Base-by-base conservation (phyloP, 768 basidiomycete species). In the Agaricus sinodeliciosus region DNA sequence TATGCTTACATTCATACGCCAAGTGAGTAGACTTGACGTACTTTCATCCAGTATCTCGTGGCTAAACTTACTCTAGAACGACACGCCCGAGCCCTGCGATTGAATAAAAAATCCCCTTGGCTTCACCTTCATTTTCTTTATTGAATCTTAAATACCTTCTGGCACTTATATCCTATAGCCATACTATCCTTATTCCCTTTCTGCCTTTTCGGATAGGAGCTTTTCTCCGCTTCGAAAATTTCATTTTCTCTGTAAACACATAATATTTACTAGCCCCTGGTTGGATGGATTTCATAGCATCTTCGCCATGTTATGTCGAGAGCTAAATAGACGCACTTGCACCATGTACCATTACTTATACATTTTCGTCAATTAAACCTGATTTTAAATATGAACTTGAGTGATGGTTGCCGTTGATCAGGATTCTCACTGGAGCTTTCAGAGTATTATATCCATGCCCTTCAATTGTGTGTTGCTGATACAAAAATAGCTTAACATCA, bases 1-100 rank as follows among this genome's bases (percentile, higher is more conserved):
- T 59, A 87, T 90, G 85, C 75, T 89, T 51, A 85, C 84, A 9
- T 87, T 87, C 64, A 81, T 78, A 57, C 77, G 84, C 34, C 73
- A 78, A 54, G 83, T 85, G 39, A 63, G 81, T 70, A 37, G 12
- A 48, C 56, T 50, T 12, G 26, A 35, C 13, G 19, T 12, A 1
- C n/a, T 11, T 22, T 25, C 27, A 40, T 48, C 13, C 27, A 46
- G 2, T 8, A 18, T 9, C 13, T 42, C 12, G 28, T 57, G 39
- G 55, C 43, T n/a, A 39, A 2, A 2, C 4, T 34, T 43, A 8
- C 35, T 45, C 27, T 58, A 82, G 78, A 78, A 74, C 57, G 81
- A 82, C 59, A 72, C 65, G 42, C 79, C 79, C 11, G 58, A 66
- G 22, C 54, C 62, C 51, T 81, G 80, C 58, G 78, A 80, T 62